phyloP scores from a whole-genome alignment of 352 stramenopile genomes.

The Peronospora farinosa region DNA sequence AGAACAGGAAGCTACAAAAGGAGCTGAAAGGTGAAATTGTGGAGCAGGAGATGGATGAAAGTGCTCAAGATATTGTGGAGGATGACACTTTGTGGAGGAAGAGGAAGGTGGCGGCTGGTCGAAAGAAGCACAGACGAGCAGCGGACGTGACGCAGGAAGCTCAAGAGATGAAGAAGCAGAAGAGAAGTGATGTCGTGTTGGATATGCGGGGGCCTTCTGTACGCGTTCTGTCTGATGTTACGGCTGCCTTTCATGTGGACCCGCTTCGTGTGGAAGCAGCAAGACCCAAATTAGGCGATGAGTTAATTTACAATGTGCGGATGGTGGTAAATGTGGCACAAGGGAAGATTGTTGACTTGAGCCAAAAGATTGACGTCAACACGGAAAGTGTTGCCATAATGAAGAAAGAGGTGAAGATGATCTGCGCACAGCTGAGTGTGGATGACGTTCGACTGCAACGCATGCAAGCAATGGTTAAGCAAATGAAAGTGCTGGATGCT shows the following conservation, averaged over 20 bases:
- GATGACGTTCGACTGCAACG: conserved; percentile 46
- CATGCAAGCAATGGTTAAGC: conserved; percentile 42
- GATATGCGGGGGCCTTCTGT: conserved; percentile 87
- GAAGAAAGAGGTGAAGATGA: conserved; percentile 60
- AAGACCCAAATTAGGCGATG: conserved; percentile 78
- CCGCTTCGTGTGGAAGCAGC: conserved; percentile 34
- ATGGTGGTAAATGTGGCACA: conserved; percentile 84
- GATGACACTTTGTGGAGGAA: conserved; percentile 82
- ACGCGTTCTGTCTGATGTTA: conserved; percentile 60
- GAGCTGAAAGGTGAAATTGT: conserved; percentile 81
- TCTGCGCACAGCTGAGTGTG: conserved; percentile 50
- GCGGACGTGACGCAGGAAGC: conserved; percentile 55
- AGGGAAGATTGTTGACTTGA: conserved; percentile 69
- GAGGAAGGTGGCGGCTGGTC: conserved; percentile 39
- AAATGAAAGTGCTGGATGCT: conserved; percentile 39
- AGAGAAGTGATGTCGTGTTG: conserved; percentile 65
- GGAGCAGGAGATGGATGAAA: conserved; percentile 25
- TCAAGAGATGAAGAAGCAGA: conserved; percentile 34
- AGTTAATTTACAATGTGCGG: conserved; percentile 88
- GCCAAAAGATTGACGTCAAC: conserved; percentile 58
- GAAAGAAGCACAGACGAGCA: conserved; percentile 53
- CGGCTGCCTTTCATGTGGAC: conserved; percentile 55
- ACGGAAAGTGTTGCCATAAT: conserved; percentile 42
- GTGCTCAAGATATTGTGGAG: conserved; percentile 32
- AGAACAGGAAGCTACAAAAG: conserved; percentile 89